These are phyloP conservation scores for Ogataea minuta DNA, from an alignment of 805 yeast species.

Conservation along the genomic window DNA sequence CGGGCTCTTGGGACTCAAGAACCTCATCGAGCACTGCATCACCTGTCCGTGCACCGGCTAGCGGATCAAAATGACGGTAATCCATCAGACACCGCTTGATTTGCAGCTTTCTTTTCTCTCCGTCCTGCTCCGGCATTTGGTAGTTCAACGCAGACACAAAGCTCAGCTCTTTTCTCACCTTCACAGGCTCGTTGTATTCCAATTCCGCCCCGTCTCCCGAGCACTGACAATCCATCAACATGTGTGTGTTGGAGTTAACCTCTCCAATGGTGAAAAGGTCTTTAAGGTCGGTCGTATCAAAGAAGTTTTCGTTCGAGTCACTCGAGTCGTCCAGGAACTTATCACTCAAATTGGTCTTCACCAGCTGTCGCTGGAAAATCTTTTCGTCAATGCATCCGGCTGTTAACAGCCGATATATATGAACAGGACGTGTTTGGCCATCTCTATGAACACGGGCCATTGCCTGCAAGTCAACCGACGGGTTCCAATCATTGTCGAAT, in stretches of 20 bases:
- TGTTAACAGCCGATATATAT: slow-evolving; percentile 76
- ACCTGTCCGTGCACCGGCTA: slow-evolving; percentile 6
- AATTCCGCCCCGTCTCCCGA: slow-evolving; percentile 47
- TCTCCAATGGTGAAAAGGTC: slow-evolving; percentile 66
- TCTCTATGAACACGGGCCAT: slow-evolving; percentile 95
- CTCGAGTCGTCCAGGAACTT: slow-evolving; percentile 52
- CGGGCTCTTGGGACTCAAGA: slow-evolving; percentile 21
- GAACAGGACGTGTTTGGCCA: slow-evolving; percentile 80
- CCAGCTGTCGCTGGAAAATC: slow-evolving; percentile 85
- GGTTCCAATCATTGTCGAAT: slow-evolving; percentile 97
- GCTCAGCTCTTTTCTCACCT: slow-evolving; percentile 24
- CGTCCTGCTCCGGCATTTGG: slow-evolving; percentile 25
- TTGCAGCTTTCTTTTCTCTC: slow-evolving; percentile 38
- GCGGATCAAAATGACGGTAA: slow-evolving; percentile 63
- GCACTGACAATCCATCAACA: slow-evolving; percentile 64
- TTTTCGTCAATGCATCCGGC: slow-evolving; percentile 94
- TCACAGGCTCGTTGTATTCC: slow-evolving; percentile 14
- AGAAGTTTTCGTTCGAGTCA: slow-evolving; percentile 58
- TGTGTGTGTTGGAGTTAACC: slow-evolving; percentile 72
- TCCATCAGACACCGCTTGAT: slow-evolving; percentile 59
- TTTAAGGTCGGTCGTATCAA: slow-evolving; percentile 63
- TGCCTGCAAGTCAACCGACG: slow-evolving; percentile 87
- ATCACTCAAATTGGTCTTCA: slow-evolving; percentile 76
- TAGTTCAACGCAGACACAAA: slow-evolving; percentile 61
- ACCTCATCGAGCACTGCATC: slow-evolving; percentile 31